Evolutionary conservation across 2,329 filamentous ascomycete species (phyloP).

Genomic region (Ascochyta lentis): DNA sequence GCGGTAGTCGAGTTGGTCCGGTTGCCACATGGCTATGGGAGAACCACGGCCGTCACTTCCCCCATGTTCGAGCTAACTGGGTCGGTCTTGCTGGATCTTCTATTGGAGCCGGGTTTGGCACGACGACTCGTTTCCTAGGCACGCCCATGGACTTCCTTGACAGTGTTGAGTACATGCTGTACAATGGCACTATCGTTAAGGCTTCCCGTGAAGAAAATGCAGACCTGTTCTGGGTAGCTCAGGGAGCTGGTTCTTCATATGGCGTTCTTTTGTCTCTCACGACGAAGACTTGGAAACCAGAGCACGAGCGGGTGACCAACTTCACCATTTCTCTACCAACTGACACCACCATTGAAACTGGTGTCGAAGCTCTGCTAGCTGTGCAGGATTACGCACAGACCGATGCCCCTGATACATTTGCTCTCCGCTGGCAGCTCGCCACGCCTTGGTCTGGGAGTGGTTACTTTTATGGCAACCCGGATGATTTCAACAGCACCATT

Average conservation of each 20-base stretch:
- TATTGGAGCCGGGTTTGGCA: conserved; percentile 25
- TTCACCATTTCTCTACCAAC: conserved; percentile 24
- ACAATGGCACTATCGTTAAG: conserved; percentile 26
- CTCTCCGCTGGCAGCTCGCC: conserved; percentile 25
- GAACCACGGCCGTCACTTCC: conserved; percentile 26
- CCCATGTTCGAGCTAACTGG: conserved; percentile 24
- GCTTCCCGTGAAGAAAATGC: conserved; percentile 25
- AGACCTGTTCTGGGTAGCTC: conserved; percentile 34
- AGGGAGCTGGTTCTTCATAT: conserved; percentile 26
- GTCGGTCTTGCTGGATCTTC: conserved; percentile 24
- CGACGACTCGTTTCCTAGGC: conserved; percentile 24
- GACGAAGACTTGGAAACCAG: conserved; percentile 22
- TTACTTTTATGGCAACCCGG: conserved; percentile 25
- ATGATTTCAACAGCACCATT: conserved; percentile 22
- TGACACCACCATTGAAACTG: conserved; percentile 19
- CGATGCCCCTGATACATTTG: conserved; percentile 24
- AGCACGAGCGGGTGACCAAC: conserved; percentile 18
- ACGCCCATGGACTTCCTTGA: conserved; percentile 24
- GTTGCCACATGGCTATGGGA: conserved; percentile 25
- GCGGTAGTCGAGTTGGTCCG: conserved; percentile 23
- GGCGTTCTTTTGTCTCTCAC: conserved; percentile 24
- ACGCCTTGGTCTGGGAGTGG: conserved; percentile 21
- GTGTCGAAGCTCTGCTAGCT: conserved; percentile 18
- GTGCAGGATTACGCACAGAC: conserved; percentile 25
- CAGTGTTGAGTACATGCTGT: conserved; percentile 21